Evolutionary conservation across 768 basidiomycete species (phyloP).

Genomic region (Tulasnella sp.): DNA sequence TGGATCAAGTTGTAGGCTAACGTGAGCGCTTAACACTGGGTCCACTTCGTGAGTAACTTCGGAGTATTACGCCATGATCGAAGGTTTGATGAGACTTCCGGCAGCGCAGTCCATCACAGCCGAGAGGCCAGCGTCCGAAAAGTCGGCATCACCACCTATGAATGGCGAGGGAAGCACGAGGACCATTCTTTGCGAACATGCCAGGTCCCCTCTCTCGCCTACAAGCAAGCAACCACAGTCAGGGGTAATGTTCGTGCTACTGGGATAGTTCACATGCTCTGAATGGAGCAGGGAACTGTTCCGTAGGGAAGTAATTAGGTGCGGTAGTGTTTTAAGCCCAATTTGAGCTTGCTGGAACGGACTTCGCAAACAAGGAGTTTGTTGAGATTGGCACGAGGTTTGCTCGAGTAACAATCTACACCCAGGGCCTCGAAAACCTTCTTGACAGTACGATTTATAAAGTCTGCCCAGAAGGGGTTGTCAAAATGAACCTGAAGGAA

Average conservation of each 20-base stretch:
- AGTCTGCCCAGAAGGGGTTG: constrained; percentile 34
- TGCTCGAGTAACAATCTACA: constrained; percentile 23
- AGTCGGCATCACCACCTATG: constrained; percentile 36
- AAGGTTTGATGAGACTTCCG: constrained; percentile 27
- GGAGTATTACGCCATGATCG: constrained; percentile 41
- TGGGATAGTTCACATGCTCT: not conserved
- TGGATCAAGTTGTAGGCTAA: constrained; percentile 42
- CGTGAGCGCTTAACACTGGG: constrained; percentile 37
- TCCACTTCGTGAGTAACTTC: constrained; percentile 43
- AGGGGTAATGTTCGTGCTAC: not conserved
- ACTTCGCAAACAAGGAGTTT: constrained; percentile 40
- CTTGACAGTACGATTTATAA: constrained; percentile 24
- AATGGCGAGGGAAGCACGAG: constrained; percentile 38
- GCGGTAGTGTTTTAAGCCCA: constrained; percentile 16
- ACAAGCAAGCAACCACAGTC: not conserved
- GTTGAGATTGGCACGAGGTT: constrained; percentile 33
- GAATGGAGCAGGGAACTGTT: constrained; percentile 1
- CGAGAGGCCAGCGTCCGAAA: constrained; percentile 30
- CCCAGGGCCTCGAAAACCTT: constrained; percentile 33
- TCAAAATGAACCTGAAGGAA: constrained; percentile 28
- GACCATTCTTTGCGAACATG: constrained; percentile 43
- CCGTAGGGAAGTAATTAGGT: not conserved
- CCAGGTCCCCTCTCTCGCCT: constrained; percentile 38
- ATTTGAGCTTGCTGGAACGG: constrained; percentile 43
- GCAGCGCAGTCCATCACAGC: constrained; percentile 29